Evolutionary conservation across 164 flowering plant species (phyloP).

Genomic region (Houttuynia cordata): DNA sequence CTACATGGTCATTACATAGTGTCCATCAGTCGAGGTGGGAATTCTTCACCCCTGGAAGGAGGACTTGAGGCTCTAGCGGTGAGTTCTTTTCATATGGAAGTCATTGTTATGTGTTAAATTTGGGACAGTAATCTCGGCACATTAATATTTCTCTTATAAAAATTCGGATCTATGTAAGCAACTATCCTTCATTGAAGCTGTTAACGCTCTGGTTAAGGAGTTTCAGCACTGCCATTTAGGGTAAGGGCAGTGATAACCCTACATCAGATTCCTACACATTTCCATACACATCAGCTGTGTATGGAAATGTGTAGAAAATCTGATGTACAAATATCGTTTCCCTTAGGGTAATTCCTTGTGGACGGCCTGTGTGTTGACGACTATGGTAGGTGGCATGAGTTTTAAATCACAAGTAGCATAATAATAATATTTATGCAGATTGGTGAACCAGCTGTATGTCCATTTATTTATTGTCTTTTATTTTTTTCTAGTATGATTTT

Average conservation of each 20-base stretch:
- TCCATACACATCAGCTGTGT: too few species aligned
- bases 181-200: not conserved
- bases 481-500: too few species aligned
- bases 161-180: not conserved
- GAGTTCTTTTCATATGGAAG: conserved; percentile 22
- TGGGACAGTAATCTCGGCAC: not conserved
- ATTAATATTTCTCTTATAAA: not conserved
- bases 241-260: too few species aligned
- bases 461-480: too few species aligned
- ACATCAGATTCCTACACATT: too few species aligned
- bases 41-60: conserved; percentile 35
- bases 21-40: conserved; percentile 57
- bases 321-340: too few species aligned
- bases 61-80: conserved; percentile 76
- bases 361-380: not conserved
- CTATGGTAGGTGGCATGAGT: too few species aligned
- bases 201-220: not conserved
- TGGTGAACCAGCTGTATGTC: too few species aligned
- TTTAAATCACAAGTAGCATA: too few species aligned
- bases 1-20: conserved; percentile 86
- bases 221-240: not conserved
- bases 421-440: too few species aligned
- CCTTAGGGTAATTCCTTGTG: not conserved
- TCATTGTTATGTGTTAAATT: not conserved
- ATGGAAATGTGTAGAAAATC: too few species aligned